Percentiles rank a stretch among this genome's conserved stretches.
Evolutionary conservation across 345 rosid genomes (phyloP).

Genomic region (Arabis hirsuta): DNA sequence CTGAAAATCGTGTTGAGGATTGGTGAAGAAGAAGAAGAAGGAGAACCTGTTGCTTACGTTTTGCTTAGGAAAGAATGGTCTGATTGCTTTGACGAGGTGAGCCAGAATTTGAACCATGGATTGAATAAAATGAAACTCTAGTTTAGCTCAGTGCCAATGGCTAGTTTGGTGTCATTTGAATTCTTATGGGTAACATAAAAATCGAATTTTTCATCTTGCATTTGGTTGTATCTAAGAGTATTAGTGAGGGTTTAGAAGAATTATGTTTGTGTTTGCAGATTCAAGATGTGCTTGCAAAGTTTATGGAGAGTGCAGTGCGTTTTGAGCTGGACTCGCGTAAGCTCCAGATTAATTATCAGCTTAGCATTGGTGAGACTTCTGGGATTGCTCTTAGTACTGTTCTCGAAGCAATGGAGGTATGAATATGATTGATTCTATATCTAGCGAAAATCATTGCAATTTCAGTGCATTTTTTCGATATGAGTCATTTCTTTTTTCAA

Average conservation of each 20-base stretch:
- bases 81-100: slow-evolving; percentile 87
- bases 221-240: not conserved
- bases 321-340: slow-evolving; percentile 60
- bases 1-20: slow-evolving; percentile 71
- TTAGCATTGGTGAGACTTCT: slow-evolving; percentile 53
- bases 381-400: slow-evolving; percentile 63
- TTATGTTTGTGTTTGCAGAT: slow-evolving; percentile 76
- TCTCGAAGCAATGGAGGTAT: slow-evolving; percentile 89
- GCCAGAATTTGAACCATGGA: not conserved
- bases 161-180: not conserved
- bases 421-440: slow-evolving; percentile 33
- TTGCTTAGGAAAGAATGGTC: slow-evolving; percentile 79
- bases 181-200: not conserved
- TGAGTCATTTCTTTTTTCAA: slow-evolving; percentile 1
- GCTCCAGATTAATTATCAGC: slow-evolving; percentile 59
- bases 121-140: slow-evolving; percentile 11
- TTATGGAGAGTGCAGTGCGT: slow-evolving; percentile 73
- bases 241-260: slow-evolving; percentile 52
- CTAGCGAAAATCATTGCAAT: not conserved
- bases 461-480: not conserved
- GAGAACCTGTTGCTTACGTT: slow-evolving; percentile 74
- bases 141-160: slow-evolving; percentile 1
- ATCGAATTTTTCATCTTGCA: not conserved
- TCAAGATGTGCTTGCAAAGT: slow-evolving; percentile 77
- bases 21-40: slow-evolving; percentile 63